Evolutionary conservation across 345 rosid species (phyloP), one percentile per base, ranked within the genome.

Genomic region (Eucalyptus victrix): DNA sequence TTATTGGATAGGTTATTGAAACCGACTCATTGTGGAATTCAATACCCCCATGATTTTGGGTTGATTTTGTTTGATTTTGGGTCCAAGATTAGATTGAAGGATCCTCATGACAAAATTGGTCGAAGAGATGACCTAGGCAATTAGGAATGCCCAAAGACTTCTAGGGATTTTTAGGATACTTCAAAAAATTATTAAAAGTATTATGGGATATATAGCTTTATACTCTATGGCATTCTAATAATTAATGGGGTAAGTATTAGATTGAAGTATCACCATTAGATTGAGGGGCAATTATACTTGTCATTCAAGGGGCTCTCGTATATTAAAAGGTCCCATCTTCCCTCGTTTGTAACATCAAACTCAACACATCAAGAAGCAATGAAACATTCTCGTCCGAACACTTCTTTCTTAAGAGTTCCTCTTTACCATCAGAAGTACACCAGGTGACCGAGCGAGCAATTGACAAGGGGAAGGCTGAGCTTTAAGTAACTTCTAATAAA

Each of bases 61-160:
- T 56, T 4, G 2, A 53, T 53, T 53, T 53, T 53, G 56, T 18
- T 53, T 53, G 58, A 53, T 53, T 19, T 21, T 53, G 58, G 58
- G 26, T 53, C 58, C 11, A 0, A 53, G 11, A 53, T 0, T 53
- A 53, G 58, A 53, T 2, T 19, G 11, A 53, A 19, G 58, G 58
- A 53, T 53, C 0, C 58, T 19, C 0, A 53, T 53, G 58, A 53
- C 11, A 53, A 53, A 62, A 65, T 65, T 14, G 76, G 9, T 65
- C 1, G 40, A 65, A 65, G 37, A n/a, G 2, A 32, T 15, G 37
- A 30, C 1, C 19, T 28, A 3, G 10, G 3, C 1, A 0, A 65
- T 65, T n/a, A 8, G 21, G 21, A 15, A 65, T 65, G 40, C 21
- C 40, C 5, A 0, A 0, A 65, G 5, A 65, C 37, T 65, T 32